These are phyloP conservation scores for Suillus clintonianus DNA, from an alignment of 768 basidiomycete genomes.

Conservation along the genomic window DNA sequence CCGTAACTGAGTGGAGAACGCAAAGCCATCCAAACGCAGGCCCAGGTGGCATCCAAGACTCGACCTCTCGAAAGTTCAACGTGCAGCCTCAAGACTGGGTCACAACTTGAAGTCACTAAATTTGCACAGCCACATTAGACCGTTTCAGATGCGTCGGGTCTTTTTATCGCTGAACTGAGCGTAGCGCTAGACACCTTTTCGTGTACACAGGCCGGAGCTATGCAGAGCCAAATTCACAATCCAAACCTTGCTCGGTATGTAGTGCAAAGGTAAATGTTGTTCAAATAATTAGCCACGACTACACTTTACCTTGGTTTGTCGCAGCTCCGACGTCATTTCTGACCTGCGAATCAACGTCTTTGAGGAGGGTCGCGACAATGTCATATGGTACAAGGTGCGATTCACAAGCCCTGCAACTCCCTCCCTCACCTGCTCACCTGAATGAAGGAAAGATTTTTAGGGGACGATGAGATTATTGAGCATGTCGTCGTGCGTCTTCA, in stretches of 20 bases:
- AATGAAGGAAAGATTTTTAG: slow-evolving; percentile 69
- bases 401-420: neutral
- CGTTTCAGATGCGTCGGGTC: neutral
- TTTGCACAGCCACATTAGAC: slow-evolving; percentile 19
- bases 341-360: slow-evolving; percentile 68
- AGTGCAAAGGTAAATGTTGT: slow-evolving; percentile 28
- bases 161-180: neutral
- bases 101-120: neutral
- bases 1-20: slow-evolving; percentile 58
- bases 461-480: slow-evolving; percentile 76
- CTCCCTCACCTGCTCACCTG: slow-evolving; percentile 10
- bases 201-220: slow-evolving; percentile 3
- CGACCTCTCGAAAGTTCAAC: neutral
- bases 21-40: slow-evolving; percentile 73
- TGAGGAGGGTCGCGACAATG: slow-evolving; percentile 54
- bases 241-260: slow-evolving; percentile 33
- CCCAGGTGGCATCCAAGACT: slow-evolving; percentile 60
- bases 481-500: slow-evolving; percentile 60
- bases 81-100: neutral
- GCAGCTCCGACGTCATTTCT: slow-evolving; percentile 72
- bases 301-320: neutral
- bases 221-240: slow-evolving; percentile 22
- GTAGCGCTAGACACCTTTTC: neutral
- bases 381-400: slow-evolving; percentile 76
- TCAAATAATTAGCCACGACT: neutral